Evolutionary conservation across 768 basidiomycete genomes (phyloP).

Genomic region (Boletus reticulatus): DNA sequence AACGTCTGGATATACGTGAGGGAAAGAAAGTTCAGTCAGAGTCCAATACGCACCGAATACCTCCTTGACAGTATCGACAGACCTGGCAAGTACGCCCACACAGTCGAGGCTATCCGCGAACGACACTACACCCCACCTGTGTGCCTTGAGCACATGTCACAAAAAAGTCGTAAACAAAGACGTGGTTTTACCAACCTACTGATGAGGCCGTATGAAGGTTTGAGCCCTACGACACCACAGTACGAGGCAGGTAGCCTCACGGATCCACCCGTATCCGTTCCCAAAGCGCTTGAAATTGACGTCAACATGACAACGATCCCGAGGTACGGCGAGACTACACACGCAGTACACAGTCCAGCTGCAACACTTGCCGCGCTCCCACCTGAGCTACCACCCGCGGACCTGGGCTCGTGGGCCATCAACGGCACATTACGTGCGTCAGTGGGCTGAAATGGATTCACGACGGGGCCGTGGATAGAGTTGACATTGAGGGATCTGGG

Average conservation of each 20-base stretch:
- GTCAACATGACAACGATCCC: background rate
- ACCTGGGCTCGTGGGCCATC: constrained; percentile 43
- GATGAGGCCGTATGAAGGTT: constrained; percentile 92
- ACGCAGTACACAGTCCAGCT: constrained; percentile 82
- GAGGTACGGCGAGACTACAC: constrained; percentile 31
- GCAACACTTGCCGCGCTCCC: constrained; percentile 95
- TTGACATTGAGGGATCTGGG: constrained; percentile 74
- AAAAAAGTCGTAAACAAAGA: background rate
- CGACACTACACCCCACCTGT: constrained; percentile 85
- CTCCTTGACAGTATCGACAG: constrained; percentile 44
- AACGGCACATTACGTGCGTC: constrained; percentile 15
- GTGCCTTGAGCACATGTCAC: constrained; percentile 5
- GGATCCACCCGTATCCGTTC: constrained; percentile 96
- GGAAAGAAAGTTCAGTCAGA: background rate
- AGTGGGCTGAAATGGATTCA: constrained; percentile 62
- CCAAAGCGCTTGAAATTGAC: constrained; percentile 62
- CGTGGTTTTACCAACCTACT: constrained; percentile 57
- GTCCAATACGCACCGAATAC: constrained; percentile 57
- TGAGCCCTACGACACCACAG: constrained; percentile 88
- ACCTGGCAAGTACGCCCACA: constrained; percentile 75
- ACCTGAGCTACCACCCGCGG: constrained; percentile 92
- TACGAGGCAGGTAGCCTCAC: constrained; percentile 91
- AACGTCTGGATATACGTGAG: constrained; percentile 26
- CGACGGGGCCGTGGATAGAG: constrained; percentile 70
- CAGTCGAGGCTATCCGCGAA: constrained; percentile 96